These are phyloP conservation scores for Aspergillus sp. DNA, from an alignment of 2,329 filamentous ascomycete species.

Conservation along the genomic window DNA sequence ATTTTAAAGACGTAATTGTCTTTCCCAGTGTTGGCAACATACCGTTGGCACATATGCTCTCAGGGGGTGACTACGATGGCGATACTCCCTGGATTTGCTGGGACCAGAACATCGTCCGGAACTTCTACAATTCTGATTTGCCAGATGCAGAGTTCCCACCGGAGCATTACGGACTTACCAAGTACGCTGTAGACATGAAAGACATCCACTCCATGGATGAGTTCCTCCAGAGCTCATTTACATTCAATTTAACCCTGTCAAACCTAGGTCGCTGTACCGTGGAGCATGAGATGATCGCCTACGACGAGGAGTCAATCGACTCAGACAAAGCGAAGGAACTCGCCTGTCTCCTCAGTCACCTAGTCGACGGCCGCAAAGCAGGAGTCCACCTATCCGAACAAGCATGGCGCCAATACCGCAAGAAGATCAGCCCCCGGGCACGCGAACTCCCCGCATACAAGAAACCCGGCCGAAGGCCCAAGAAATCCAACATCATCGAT, in stretches of 20 bases:
- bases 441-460: conserved; percentile 44
- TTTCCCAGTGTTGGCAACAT: conserved; percentile 56
- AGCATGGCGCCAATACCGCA: conserved; percentile 42
- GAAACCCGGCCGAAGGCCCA: conserved; percentile 22
- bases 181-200: conserved; percentile 44
- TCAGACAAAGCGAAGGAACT: conserved; percentile 39
- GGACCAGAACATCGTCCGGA: conserved; percentile 54
- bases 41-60: conserved; percentile 61
- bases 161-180: conserved; percentile 51
- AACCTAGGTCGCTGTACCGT: conserved; percentile 56
- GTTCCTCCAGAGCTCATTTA: conserved; percentile 49
- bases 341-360: conserved; percentile 45
- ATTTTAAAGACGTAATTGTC: conserved; percentile 60
- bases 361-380: conserved; percentile 50
- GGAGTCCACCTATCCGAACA: conserved; percentile 45
- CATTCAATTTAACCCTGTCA: conserved; percentile 50
- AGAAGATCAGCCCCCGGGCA: conserved; percentile 31
- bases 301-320: conserved; percentile 50
- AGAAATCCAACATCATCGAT: conserved; percentile 46
- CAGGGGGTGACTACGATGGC: conserved; percentile 67
- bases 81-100: conserved; percentile 64
- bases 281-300: conserved; percentile 54
- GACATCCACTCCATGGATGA: conserved; percentile 42
- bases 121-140: conserved; percentile 57
- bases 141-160: conserved; percentile 39